Base-by-base conservation (phyloP, 352 stramenopile genomes). In the Phytopythium litorale region DNA sequence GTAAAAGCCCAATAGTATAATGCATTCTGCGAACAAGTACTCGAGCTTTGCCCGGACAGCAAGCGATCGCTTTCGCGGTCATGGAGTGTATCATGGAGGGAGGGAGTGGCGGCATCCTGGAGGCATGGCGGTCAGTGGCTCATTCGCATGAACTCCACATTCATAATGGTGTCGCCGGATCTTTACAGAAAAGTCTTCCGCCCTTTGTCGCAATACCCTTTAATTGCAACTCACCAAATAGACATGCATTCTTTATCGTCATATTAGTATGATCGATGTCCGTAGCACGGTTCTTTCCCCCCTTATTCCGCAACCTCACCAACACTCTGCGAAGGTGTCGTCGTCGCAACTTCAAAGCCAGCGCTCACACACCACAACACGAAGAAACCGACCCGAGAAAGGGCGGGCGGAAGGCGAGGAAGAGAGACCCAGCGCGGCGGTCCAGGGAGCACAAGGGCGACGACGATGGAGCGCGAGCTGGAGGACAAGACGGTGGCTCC, bases 221-320 rank as follows among this genome's bases (percentile, higher is more conserved):
- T 38, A 8, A 13, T 12, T 38, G 33, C 33, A 38, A 38, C 33
- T 38, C 33, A 38, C 33, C 33, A 8, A 38, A 12, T 28, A 38
- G 11, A 38, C 33, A 38, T 38, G 33, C 33, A 38, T 38, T 38
- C 33, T 38, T 38, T 12, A 38, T 38, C 33, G 11, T 13, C 7
- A 5, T 5, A 38, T 38, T 38, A 3, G 25, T 28, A 28, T 28
- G 25, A 3, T 28, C 25, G 25, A 3, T 3, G 25, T 28, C 25
- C 25, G 11, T 15, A 35, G n/a, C 13, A 28, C 23, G 11, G 25
- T 42, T n/a, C 25, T 30, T 56, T 16, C 25, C n/a, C 28, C 53
- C 54, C 46, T 64, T 16, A 64, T 67, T 8, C 6, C 12, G 48
- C 65, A 71, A 71, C 65, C 45, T 11, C 5, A 38, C 37, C 55